phyloP scores from a whole-genome alignment of 1,139 yeast species.

The Komagataea norvegica region DNA sequence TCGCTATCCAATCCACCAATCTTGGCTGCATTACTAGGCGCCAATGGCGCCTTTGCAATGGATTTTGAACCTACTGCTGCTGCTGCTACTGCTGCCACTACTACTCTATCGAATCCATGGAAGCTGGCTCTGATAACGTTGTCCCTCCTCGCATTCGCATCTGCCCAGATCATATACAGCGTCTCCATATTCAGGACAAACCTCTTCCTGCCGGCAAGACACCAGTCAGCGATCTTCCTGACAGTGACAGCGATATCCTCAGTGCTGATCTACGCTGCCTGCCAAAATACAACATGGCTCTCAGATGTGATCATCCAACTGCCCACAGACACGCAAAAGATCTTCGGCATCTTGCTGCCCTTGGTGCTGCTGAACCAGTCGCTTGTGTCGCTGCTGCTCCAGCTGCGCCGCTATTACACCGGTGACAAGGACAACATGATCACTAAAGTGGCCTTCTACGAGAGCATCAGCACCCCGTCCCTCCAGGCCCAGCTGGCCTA shows the following conservation, averaged over 20 bases:
- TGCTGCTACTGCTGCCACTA: neutral
- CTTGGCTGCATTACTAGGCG: conserved; percentile 7
- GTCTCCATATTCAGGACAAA: conserved; percentile 18
- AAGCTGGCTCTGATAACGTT: conserved; percentile 3
- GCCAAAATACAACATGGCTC: neutral
- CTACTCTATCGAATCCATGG: neutral
- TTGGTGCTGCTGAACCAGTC: conserved; percentile 1
- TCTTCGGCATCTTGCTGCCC: conserved; percentile 1
- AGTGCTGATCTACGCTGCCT: neutral
- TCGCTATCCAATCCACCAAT: conserved; percentile 6
- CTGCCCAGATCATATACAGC: conserved; percentile 17
- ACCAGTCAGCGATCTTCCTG: conserved; percentile 5
- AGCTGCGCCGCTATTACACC: no score
- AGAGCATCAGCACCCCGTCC: no score
- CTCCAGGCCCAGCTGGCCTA: no score
- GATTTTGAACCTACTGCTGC: neutral
- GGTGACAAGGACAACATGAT: no score
- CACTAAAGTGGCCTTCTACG: no score
- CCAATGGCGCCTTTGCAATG: conserved; percentile 6
- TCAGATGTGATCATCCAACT: neutral
- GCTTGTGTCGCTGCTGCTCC: neutral
- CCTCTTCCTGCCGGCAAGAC: conserved; percentile 15
- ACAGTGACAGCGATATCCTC: neutral
- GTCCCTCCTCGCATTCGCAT: conserved; percentile 7
- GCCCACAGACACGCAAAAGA: neutral